Conservation (phyloP, 352 stramenopile species). For the Phytopythium sindhum region DNA sequence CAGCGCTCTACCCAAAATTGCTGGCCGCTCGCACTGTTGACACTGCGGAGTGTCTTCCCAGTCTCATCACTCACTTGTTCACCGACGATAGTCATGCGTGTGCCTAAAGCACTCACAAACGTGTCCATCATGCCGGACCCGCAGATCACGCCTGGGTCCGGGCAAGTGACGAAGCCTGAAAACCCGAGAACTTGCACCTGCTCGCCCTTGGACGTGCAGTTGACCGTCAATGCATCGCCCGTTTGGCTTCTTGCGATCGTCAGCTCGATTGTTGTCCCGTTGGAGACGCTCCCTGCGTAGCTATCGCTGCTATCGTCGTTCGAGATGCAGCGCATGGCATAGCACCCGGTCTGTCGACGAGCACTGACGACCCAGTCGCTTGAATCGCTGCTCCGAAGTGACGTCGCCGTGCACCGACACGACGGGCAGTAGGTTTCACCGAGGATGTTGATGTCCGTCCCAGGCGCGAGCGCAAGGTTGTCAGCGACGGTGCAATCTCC, state of each 20-base stretch:
- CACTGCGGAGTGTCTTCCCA: neutral
- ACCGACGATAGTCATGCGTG: neutral
- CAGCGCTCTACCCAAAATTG: neutral
- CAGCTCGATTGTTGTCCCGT: constrained; percentile 33
- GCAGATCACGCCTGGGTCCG: constrained; percentile 62
- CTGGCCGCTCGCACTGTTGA: neutral
- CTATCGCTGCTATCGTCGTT: constrained; percentile 8
- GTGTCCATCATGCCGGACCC: neutral
- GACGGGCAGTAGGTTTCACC: constrained; percentile 72
- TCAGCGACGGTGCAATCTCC: constrained; percentile 59
- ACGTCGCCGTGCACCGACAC: constrained; percentile 70
- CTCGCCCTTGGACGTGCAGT: constrained; percentile 41
- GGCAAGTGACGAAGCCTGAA: constrained; percentile 49
- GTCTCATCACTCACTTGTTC: neutral
- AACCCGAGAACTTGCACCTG: constrained; percentile 44
- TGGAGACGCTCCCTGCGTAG: neutral
- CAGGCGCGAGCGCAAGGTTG: constrained; percentile 46
- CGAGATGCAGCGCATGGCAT: constrained; percentile 58
- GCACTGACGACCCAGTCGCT: constrained; percentile 50
- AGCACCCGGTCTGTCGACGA: constrained; percentile 70
- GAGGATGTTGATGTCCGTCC: constrained; percentile 68
- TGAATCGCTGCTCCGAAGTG: constrained; percentile 59
- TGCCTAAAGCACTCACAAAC: neutral
- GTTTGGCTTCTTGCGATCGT: constrained; percentile 23
- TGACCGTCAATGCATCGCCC: constrained; percentile 23